phyloP scores from a whole-genome alignment of 2,329 filamentous ascomycete species.

The Sordariomycetes sp. region DNA sequence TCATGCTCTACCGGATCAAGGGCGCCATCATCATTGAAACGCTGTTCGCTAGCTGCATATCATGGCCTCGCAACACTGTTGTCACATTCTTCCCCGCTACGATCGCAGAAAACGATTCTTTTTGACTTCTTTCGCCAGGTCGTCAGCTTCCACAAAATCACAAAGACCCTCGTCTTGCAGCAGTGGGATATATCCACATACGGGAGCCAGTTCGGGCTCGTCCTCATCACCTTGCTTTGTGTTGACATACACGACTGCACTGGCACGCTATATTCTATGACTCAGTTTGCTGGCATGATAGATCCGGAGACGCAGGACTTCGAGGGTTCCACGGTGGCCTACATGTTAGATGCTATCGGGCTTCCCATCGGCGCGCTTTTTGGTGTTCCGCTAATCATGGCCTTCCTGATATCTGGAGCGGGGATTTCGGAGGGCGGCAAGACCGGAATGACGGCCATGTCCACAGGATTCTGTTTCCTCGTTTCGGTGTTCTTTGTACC shows the following conservation, averaged over 20 bases:
- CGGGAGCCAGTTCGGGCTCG: conserved; percentile 66
- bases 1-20: conserved; percentile 80
- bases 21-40: conserved; percentile 78
- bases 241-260: conserved; percentile 71
- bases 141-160: conserved; percentile 69
- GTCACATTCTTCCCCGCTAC: conserved; percentile 76
- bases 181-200: conserved; percentile 59
- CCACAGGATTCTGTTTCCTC: conserved; percentile 57
- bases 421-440: conserved; percentile 64
- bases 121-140: conserved; percentile 86
- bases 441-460: conserved; percentile 59
- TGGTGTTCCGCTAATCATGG: conserved; percentile 58
- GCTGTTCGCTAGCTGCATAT: conserved; percentile 72
- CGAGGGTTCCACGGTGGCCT: conserved; percentile 70
- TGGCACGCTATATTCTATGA: conserved; percentile 71
- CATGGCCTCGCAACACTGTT: conserved; percentile 64
- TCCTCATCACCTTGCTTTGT: conserved; percentile 67
- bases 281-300: conserved; percentile 55
- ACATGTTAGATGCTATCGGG: conserved; percentile 56
- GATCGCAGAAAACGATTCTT: conserved; percentile 50
- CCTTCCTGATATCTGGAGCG: conserved; percentile 63
- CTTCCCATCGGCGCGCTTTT: conserved; percentile 60
- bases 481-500: conserved; percentile 63
- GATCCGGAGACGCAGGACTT: conserved; percentile 63
- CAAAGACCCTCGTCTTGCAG: conserved; percentile 54